Evolutionary conservation across 495 filamentous ascomycete species (phyloP).

Genomic region (Aspergillus wentii): DNA sequence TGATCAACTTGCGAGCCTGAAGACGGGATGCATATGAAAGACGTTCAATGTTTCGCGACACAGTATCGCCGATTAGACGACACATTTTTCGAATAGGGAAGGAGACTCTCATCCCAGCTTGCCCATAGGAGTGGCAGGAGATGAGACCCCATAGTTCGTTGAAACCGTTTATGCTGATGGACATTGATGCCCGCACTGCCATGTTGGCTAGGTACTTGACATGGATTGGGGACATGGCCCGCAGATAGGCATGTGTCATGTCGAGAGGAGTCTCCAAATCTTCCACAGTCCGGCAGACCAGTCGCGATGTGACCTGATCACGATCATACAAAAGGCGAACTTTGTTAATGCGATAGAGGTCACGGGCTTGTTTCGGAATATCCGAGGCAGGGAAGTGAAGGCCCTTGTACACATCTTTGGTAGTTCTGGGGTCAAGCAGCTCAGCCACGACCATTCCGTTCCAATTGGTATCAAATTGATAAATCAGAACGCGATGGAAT

Average conservation of each 20-base stretch:
- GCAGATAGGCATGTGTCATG: slow-evolving; percentile 78
- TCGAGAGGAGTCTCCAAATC: slow-evolving; percentile 79
- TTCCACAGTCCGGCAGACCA: slow-evolving; percentile 73
- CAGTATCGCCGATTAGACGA: slow-evolving; percentile 80
- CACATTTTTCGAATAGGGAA: slow-evolving; percentile 95
- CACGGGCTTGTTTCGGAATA: slow-evolving; percentile 81
- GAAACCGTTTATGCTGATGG: slow-evolving; percentile 86
- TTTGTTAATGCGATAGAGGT: slow-evolving; percentile 63
- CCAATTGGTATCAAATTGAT: slow-evolving; percentile 80
- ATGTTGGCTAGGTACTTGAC: slow-evolving; percentile 89
- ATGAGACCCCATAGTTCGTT: slow-evolving; percentile 86
- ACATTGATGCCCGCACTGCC: slow-evolving; percentile 89
- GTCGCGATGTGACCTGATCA: slow-evolving; percentile 51
- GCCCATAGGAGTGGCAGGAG: slow-evolving; percentile 81
- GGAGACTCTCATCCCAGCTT: slow-evolving; percentile 78
- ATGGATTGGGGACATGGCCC: slow-evolving; percentile 83
- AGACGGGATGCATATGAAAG: slow-evolving; percentile 82
- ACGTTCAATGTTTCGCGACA: slow-evolving; percentile 84
- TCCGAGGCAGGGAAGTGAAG: slow-evolving; percentile 89
- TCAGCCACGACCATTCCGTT: slow-evolving; percentile 88
- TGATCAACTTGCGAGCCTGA: slow-evolving; percentile 46
- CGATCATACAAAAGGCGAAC: slow-evolving; percentile 37
- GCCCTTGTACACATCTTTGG: slow-evolving; percentile 83
- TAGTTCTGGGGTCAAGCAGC: slow-evolving; percentile 72
- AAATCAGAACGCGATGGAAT: slow-evolving; percentile 91